Base-by-base conservation (phyloP, 805 yeast genomes). In the Candida taoyuanica region DNA sequence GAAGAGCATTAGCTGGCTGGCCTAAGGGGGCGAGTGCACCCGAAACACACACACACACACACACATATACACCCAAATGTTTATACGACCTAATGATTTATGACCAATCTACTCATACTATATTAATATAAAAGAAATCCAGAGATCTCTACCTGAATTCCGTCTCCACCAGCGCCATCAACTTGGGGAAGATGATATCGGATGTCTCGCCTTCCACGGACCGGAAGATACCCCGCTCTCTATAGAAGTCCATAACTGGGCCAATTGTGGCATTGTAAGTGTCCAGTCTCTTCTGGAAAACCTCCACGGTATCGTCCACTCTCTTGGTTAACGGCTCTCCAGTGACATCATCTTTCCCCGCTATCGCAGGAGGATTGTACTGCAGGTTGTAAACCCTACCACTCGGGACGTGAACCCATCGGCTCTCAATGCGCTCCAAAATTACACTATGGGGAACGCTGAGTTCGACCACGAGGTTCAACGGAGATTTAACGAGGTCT, bases 391-490 rank as follows among this genome's bases (percentile, higher is more conserved):
- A 89, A 3, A 88, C 81, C 47, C 97, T 67, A 0, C 97, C 97
- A 36, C 95, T 84, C 0, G 85, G 77, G 12, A 71, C 57, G 60
- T 89, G 97, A 29, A 88, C 82, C 81, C 85, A 87, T 49, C 97
- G 64, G 44, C 85, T 83, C 50, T 82, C 84, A 16, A 91, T 86
- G 55, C 98, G 70, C 25, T 81, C 81, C 18, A 88, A 60, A 19
- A 89, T 89, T 5, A 83, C 85, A n/a, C 69, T 68, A 38, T 82
- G 82, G n/a, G 95, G 95, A 6, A 91, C 97, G 42, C 81, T 79
- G 31, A 89, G 63, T 55, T 87, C 93, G 4, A 91, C 84, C n/a
- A 88, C 95, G 44, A 83, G 56, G 51, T 86, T 87, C 39, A 89
- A 56, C 12, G 62, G 55, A 1, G 81, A 60, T 2, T 39, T 45